Evolutionary conservation across 2,329 filamentous ascomycete species (phyloP).

Genomic region (Aspergillus luchuensis): DNA sequence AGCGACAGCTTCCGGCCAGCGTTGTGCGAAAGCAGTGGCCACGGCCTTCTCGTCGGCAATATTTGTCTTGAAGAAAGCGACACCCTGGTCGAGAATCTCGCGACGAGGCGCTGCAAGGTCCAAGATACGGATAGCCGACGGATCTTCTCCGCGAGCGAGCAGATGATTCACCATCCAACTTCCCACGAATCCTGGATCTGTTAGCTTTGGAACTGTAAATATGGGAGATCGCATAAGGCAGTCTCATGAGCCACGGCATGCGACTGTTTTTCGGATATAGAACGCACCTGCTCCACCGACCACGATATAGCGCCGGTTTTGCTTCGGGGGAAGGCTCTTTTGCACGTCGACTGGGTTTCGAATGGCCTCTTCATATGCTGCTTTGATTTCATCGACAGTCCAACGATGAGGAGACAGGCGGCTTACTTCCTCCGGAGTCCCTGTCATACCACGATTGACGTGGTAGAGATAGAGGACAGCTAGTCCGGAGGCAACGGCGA

Average conservation of each 20-base stretch:
- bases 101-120: constrained; percentile 53
- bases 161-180: constrained; percentile 58
- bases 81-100: constrained; percentile 46
- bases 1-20: constrained; percentile 50
- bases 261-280: neutral
- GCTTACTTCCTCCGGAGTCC: constrained; percentile 31
- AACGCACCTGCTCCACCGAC: constrained; percentile 42
- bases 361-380: constrained; percentile 33
- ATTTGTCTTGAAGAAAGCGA: constrained; percentile 53
- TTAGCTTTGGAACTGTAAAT: constrained; percentile 1
- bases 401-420: constrained; percentile 33
- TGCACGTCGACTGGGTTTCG: constrained; percentile 35
- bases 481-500: constrained; percentile 23
- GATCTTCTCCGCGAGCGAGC: constrained; percentile 54
- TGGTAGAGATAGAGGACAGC: constrained; percentile 31
- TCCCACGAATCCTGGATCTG: constrained; percentile 54
- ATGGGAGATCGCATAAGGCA: too few relatives aligned
- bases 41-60: constrained; percentile 52
- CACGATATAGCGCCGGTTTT: constrained; percentile 42
- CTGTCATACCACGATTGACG: constrained; percentile 32
- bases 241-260: neutral
- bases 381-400: constrained; percentile 37
- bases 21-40: constrained; percentile 48
- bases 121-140: constrained; percentile 56
- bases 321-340: constrained; percentile 40